These are phyloP conservation scores for Umbelopsis vinacea DNA, from an alignment of 192 early-diverging fungal species.

Conservation along the genomic window DNA sequence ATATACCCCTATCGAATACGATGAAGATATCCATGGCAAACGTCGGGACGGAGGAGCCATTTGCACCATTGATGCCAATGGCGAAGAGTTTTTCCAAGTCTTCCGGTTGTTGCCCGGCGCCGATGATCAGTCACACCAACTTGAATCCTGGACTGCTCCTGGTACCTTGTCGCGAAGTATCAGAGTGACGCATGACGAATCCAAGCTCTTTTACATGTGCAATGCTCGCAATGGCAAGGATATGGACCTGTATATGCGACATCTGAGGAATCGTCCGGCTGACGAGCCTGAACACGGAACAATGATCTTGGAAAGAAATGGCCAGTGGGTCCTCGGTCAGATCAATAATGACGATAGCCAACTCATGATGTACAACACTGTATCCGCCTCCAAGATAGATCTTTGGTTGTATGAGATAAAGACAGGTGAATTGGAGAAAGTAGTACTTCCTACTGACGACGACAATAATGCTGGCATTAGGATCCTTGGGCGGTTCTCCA, in stretches of 20 bases:
- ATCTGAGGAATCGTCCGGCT: not conserved
- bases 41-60: constrained; percentile 8
- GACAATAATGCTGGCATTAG: not conserved
- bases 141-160: constrained; percentile 9
- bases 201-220: not conserved
- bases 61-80: constrained; percentile 13
- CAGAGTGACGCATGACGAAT: not conserved
- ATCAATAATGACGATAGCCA: constrained; percentile 8
- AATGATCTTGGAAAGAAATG: not conserved
- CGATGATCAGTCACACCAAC: not conserved
- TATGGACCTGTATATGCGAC: constrained; percentile 6
- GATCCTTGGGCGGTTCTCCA: not conserved
- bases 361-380: not conserved
- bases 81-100: constrained; percentile 12
- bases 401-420: not conserved
- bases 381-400: not conserved
- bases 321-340: not conserved
- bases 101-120: not conserved
- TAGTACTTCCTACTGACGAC: not conserved
- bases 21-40: not conserved
- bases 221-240: constrained; percentile 20
- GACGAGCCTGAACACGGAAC: not conserved
- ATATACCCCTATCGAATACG: not conserved
- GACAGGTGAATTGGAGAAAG: not conserved
- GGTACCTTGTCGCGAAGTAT: not conserved